Conservation (phyloP, 768 basidiomycete genomes). For the Leccinum olivaceopallidum region DNA sequence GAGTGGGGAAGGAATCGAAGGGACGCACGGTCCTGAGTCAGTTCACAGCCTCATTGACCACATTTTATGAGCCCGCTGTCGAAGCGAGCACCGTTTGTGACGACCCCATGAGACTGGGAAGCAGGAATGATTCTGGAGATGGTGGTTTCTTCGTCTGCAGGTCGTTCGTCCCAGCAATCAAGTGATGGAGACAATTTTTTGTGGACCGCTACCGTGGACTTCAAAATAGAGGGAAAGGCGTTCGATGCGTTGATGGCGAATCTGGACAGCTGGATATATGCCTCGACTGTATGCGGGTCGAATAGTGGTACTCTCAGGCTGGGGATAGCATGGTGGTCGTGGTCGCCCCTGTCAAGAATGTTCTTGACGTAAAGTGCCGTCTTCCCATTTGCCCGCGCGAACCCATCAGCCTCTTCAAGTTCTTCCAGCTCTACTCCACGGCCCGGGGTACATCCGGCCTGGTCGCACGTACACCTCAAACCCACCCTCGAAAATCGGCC, state of each 20-base stretch:
- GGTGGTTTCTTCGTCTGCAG: too few relatives aligned
- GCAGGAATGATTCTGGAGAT: too few relatives aligned
- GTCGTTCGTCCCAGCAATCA: too few relatives aligned
- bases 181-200: constrained; percentile 70
- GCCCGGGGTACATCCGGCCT: constrained; percentile 23
- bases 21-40: neutral
- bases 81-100: too few relatives aligned
- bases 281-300: constrained; percentile 64
- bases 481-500: neutral
- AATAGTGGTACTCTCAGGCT: constrained; percentile 41
- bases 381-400: too few relatives aligned
- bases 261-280: constrained; percentile 68
- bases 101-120: too few relatives aligned
- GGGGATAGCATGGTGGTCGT: constrained; percentile 3
- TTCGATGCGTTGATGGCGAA: constrained; percentile 50
- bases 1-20: constrained; percentile 29
- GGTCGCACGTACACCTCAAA: neutral
- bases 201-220: constrained; percentile 65
- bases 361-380: too few relatives aligned
- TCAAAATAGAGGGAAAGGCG: constrained; percentile 81
- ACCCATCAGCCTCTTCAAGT: constrained; percentile 32
- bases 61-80: too few relatives aligned
- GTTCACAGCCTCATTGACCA: too few relatives aligned
- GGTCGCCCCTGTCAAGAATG: neutral
- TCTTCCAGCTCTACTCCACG: constrained; percentile 43